These are phyloP conservation scores for Podaxis sp. DNA, from an alignment of 768 basidiomycete genomes.

Conservation along the genomic window DNA sequence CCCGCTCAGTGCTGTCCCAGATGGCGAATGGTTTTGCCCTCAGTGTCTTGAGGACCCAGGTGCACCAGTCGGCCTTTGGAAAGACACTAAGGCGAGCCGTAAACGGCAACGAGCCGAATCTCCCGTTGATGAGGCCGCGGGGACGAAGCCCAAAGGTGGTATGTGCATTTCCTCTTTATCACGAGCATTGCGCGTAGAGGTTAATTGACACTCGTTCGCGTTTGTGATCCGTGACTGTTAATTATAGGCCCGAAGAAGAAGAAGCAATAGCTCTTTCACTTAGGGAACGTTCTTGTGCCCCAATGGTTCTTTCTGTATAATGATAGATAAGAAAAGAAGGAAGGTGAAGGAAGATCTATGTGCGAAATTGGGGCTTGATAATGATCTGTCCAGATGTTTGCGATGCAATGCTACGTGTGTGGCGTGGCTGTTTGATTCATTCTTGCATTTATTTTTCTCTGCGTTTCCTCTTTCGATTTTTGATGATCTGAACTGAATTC, in stretches of 20 bases:
- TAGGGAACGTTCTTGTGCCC: background rate
- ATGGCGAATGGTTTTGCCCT: conserved; percentile 93
- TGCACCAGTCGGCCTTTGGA: conserved; percentile 47
- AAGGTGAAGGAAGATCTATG: conserved; percentile 1
- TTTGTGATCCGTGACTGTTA: conserved; percentile 3
- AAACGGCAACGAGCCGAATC: conserved; percentile 13
- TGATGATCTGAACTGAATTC: background rate
- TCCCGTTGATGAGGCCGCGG: background rate
- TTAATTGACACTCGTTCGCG: background rate
- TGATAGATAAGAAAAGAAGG: background rate
- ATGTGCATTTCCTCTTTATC: background rate
- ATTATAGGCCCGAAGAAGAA: conserved; percentile 12
- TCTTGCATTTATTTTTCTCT: background rate
- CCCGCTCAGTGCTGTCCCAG: conserved; percentile 73
- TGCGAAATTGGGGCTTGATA: background rate
- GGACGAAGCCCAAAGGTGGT: conserved; percentile 4
- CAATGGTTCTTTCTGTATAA: background rate
- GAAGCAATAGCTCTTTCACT: conserved; percentile 3
- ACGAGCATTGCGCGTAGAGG: background rate
- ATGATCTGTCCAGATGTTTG: background rate
- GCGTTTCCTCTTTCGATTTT: background rate
- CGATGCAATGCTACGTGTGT: background rate
- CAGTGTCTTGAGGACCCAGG: conserved; percentile 63
- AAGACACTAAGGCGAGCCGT: conserved; percentile 21
- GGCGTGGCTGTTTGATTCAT: background rate